Conservation (phyloP, 208 protist species). For the Acanthamoeba triangularis region DNA sequence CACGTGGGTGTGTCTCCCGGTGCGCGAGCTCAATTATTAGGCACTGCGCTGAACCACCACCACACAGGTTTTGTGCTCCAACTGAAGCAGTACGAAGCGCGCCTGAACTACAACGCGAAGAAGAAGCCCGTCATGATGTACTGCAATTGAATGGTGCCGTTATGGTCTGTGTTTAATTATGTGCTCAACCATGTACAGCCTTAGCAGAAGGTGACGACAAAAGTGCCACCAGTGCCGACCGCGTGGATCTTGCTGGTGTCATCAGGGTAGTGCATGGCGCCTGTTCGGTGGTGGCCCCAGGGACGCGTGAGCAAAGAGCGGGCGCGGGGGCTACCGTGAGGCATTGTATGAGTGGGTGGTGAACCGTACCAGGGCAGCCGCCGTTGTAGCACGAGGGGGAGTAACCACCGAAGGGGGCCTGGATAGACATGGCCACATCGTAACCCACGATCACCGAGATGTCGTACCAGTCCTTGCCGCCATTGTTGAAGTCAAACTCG, state of each 20-base stretch:
- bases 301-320: not conserved
- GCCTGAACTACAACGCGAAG: not conserved
- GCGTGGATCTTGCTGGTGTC: conserved; percentile 38
- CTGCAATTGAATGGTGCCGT: conserved; percentile 17
- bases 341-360: not conserved
- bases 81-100: conserved; percentile 10
- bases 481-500: not conserved
- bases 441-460: conserved; percentile 22
- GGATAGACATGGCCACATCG: not conserved
- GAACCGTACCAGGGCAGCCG: not conserved
- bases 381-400: conserved; percentile 34
- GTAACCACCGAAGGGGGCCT: not conserved
- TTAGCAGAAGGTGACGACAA: not conserved
- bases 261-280: not conserved
- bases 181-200: no score
- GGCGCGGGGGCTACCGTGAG: not conserved
- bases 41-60: no score
- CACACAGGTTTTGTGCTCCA: not conserved
- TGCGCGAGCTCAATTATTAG: not conserved
- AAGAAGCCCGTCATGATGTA: conserved; percentile 50
- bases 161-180: no score
- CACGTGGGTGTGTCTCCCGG: not conserved
- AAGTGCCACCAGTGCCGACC: not conserved
- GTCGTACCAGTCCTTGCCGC: conserved; percentile 52
- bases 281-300: no score